Evolutionary conservation across 225 moss, liverwort and hornwort genomes (phyloP).

Genomic region (Physcomitrellopsis africana): DNA sequence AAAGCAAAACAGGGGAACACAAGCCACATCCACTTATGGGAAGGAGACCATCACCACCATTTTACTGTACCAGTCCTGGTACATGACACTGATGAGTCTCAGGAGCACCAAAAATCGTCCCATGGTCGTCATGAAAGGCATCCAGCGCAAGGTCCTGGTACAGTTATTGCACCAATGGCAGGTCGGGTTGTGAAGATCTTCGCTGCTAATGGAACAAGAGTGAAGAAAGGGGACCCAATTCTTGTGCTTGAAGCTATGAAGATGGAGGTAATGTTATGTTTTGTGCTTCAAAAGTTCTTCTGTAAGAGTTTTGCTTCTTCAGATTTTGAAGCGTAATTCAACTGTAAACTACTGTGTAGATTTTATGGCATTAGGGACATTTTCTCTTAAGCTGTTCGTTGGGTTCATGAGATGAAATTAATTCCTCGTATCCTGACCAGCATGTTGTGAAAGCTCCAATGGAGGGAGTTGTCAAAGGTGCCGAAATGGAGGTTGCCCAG

Average conservation of each 20-base stretch:
- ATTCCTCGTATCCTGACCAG: constrained; percentile 44
- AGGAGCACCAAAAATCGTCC: constrained; percentile 50
- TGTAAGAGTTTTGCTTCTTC: constrained; percentile 10
- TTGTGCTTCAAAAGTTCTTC: neutral
- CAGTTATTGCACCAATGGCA: constrained; percentile 86
- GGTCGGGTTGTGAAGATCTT: constrained; percentile 91
- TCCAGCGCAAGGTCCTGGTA: constrained; percentile 53
- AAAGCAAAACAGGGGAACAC: constrained; percentile 57
- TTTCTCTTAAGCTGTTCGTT: constrained; percentile 15
- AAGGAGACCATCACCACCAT: constrained; percentile 76
- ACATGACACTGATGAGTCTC: constrained; percentile 51
- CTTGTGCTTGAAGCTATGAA: constrained; percentile 98
- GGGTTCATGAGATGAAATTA: neutral
- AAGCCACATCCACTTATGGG: constrained; percentile 78
- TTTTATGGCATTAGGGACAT: neutral
- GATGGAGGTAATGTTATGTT: constrained; percentile 76
- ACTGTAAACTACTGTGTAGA: neutral
- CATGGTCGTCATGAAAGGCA: constrained; percentile 42
- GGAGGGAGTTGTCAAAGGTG: constrained; percentile 68
- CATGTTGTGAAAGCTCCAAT: constrained; percentile 81
- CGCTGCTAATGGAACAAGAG: constrained; percentile 60
- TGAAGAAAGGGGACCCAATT: constrained; percentile 77
- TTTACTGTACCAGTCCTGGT: constrained; percentile 61
- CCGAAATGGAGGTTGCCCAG: constrained; percentile 70
- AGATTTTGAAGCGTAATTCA: neutral